Conservation (phyloP, 164 flowering plant genomes). For the Kingdonia uniflora region DNA sequence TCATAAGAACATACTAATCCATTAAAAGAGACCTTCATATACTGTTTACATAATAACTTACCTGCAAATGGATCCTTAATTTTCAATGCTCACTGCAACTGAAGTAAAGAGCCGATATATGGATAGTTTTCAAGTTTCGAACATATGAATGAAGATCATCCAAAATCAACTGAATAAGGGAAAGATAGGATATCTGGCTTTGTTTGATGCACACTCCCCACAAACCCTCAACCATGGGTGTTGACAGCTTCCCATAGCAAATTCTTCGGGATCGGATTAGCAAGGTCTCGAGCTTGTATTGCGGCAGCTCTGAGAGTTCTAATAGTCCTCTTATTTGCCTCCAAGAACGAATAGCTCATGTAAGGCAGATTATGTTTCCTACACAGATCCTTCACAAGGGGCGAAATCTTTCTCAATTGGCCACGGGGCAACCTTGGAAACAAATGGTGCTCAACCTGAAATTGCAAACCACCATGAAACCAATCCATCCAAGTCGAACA, state of each 20-base stretch:
- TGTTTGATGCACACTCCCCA: no score
- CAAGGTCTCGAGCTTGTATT: conserved; percentile 12
- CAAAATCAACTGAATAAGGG: background rate
- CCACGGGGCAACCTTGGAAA: conserved; percentile 21
- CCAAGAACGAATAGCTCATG: conserved; percentile 11
- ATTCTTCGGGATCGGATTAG: conserved; percentile 34
- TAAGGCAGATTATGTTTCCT: conserved; percentile 17
- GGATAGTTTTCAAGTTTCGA: no score
- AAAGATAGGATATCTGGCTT: background rate
- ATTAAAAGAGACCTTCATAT: background rate
- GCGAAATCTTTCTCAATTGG: conserved; percentile 18
- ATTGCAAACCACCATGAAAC: conserved; percentile 24
- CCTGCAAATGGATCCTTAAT: no score
- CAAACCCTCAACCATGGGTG: conserved; percentile 43
- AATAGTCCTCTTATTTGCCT: conserved; percentile 14
- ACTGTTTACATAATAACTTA: background rate
- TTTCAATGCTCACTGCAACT: conserved; percentile 2
- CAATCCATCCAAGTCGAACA: conserved; percentile 25
- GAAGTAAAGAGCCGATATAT: no score
- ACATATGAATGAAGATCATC: background rate
- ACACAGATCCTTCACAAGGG: conserved; percentile 18
- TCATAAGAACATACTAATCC: background rate
- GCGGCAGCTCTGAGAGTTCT: conserved; percentile 14
- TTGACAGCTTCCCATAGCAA: conserved; percentile 76
- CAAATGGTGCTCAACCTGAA: conserved; percentile 24